These are phyloP conservation scores for Dryadomyces quercus-mongolicae DNA, from an alignment of 2,329 filamentous ascomycete species.

Conservation along the genomic window DNA sequence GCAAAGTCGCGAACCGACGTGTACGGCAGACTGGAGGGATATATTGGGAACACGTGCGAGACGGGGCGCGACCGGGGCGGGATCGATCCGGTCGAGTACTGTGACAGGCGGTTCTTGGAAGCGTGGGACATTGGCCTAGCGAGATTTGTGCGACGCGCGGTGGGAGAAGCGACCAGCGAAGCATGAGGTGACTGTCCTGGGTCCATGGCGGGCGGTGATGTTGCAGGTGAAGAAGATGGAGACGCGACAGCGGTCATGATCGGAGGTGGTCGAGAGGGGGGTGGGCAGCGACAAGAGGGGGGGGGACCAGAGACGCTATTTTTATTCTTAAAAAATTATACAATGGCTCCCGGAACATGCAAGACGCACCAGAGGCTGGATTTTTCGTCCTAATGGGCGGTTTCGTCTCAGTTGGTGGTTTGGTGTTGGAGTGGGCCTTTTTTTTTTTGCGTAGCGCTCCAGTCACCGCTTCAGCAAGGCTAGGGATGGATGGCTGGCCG, in stretches of 20 bases:
- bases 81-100: slow-evolving; percentile 63
- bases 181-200: slow-evolving; percentile 39
- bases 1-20: slow-evolving; percentile 94
- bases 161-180: slow-evolving; percentile 45
- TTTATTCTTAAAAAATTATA: slow-evolving; percentile 2
- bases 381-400: not conserved
- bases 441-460: slow-evolving; percentile 6
- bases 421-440: slow-evolving; percentile 7
- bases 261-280: not conserved
- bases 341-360: not conserved
- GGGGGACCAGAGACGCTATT: slow-evolving; percentile 6
- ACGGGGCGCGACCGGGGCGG: slow-evolving; percentile 62
- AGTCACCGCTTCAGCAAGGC: slow-evolving; percentile 6
- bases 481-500: not conserved
- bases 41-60: slow-evolving; percentile 72
- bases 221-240: slow-evolving; percentile 37
- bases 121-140: slow-evolving; percentile 63
- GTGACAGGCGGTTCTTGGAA: slow-evolving; percentile 70
- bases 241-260: slow-evolving; percentile 43
- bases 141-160: slow-evolving; percentile 43
- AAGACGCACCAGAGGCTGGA: not conserved
- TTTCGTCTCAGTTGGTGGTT: not conserved
- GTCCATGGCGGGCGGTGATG: slow-evolving; percentile 37
- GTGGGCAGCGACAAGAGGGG: slow-evolving; percentile 3
- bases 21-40: slow-evolving; percentile 76